A percentile compares a stretch with the other conserved stretches of the same genome.
Conservation (phyloP, 495 filamentous ascomycete species). For the Amniculicola lignicola region DNA sequence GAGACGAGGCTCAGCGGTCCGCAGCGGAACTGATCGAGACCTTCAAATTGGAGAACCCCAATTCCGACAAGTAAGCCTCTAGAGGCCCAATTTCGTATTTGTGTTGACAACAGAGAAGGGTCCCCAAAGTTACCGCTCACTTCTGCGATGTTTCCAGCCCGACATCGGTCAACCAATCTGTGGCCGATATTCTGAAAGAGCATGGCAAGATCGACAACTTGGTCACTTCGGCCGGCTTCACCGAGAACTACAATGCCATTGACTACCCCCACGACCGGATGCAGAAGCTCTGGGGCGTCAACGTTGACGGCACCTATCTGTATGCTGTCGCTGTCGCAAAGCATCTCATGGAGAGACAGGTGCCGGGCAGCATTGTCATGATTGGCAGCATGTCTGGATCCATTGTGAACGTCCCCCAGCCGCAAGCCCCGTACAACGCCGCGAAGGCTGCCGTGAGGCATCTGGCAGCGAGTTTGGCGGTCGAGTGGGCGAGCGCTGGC, state of each 20-base stretch:
- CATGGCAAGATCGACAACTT: conserved; percentile 86
- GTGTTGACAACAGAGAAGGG: conserved; percentile 41
- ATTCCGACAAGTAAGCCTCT: conserved; percentile 57
- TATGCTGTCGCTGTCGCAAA: conserved; percentile 82
- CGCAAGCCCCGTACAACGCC: conserved; percentile 87
- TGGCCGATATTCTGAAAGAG: conserved; percentile 64
- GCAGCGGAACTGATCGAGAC: conserved; percentile 66
- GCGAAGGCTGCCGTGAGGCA: conserved; percentile 87
- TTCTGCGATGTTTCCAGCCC: conserved; percentile 80
- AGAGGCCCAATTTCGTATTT: background rate
- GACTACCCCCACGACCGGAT: conserved; percentile 84
- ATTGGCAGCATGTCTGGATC: conserved; percentile 92
- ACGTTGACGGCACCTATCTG: conserved; percentile 90
- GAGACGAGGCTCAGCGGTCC: conserved; percentile 78
- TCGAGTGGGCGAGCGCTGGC: conserved; percentile 81
- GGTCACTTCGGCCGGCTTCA: conserved; percentile 93
- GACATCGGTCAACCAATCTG: conserved; percentile 66
- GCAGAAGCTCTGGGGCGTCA: conserved; percentile 89
- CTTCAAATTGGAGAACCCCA: conserved; percentile 75
- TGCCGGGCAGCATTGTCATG: conserved; percentile 82
- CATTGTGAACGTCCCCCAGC: conserved; percentile 93
- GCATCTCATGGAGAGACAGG: conserved; percentile 80
- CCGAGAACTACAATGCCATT: conserved; percentile 90
- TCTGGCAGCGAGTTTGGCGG: conserved; percentile 72
- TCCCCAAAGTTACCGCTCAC: conserved; percentile 85